phyloP scores from a whole-genome alignment of 176 grass and related monocot species.

The Ananas comosus region DNA sequence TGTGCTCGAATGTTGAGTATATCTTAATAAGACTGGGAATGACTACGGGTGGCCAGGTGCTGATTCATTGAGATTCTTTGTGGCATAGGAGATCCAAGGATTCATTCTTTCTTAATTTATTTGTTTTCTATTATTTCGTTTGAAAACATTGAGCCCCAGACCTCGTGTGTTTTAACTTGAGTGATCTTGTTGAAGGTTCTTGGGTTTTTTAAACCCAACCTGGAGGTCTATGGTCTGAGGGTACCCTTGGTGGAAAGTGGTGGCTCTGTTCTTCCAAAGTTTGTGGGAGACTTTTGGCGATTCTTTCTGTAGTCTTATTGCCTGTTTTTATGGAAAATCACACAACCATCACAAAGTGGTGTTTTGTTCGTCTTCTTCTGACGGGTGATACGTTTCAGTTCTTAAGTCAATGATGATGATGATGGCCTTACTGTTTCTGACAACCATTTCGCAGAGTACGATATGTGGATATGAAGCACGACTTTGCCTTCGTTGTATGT shows the following conservation, averaged over 20 bases:
- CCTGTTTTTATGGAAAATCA: slow-evolving; percentile 53
- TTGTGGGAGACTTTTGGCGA: slow-evolving; percentile 89
- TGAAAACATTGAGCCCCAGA: slow-evolving; percentile 35
- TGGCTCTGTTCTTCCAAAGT: slow-evolving; percentile 67
- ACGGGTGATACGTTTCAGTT: slow-evolving; percentile 51
- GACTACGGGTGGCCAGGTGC: not conserved
- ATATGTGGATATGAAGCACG: slow-evolving; percentile 98
- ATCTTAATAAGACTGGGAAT: not conserved
- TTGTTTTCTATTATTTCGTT: slow-evolving; percentile 17
- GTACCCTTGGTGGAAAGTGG: slow-evolving; percentile 82
- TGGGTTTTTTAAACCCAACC: slow-evolving; percentile 77
- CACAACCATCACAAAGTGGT: slow-evolving; percentile 18
- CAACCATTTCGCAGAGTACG: slow-evolving; percentile 97
- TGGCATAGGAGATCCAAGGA: not conserved
- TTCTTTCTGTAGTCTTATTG: slow-evolving; percentile 88
- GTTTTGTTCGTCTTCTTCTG: slow-evolving; percentile 16
- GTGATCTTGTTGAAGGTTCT: slow-evolving; percentile 99
- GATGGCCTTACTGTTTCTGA: slow-evolving; percentile 82
- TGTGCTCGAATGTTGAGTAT: too few relatives aligned
- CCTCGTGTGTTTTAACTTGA: slow-evolving; percentile 70
- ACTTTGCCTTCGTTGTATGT: slow-evolving; percentile 98
- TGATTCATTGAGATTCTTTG: not conserved
- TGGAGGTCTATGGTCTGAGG: slow-evolving; percentile 87
- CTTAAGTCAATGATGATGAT: slow-evolving; percentile 36
- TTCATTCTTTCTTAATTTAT: not conserved